phyloP scores from a whole-genome alignment of 768 basidiomycete genomes.

The Hypsizygus marmoreus region DNA sequence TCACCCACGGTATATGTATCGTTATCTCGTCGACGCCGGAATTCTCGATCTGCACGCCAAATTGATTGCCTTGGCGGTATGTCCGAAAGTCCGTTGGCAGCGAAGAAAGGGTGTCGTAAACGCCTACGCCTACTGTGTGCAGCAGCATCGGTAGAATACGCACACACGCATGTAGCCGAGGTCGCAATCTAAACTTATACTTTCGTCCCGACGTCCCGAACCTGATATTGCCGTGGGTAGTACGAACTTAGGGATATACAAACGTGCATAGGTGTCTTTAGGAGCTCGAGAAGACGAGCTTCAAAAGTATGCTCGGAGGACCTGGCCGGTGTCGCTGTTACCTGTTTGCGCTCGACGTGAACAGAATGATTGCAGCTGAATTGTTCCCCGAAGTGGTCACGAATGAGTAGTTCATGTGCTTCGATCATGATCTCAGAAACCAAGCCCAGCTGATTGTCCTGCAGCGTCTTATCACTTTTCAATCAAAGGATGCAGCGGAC shows the following conservation, averaged over 20 bases:
- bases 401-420: slow-evolving; percentile 5
- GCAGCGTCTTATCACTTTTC: background rate
- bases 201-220: slow-evolving; percentile 5
- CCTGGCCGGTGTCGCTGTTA: background rate
- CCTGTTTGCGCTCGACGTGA: slow-evolving; percentile 2
- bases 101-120: slow-evolving; percentile 7
- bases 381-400: slow-evolving; percentile 11
- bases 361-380: slow-evolving; percentile 9
- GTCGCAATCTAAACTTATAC: too few relatives aligned
- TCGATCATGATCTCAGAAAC: slow-evolving; percentile 14
- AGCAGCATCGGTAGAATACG: background rate
- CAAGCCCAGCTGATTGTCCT: background rate
- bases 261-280: background rate
- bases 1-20: too few relatives aligned
- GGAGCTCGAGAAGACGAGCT: background rate
- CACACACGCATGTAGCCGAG: too few relatives aligned
- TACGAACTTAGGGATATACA: too few relatives aligned
- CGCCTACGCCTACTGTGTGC: slow-evolving; percentile 13
- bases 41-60: background rate
- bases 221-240: slow-evolving; percentile 22
- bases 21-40: background rate
- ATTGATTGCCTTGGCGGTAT: background rate
- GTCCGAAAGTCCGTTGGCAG: slow-evolving; percentile 13
- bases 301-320: background rate
- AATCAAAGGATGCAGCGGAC: background rate